phyloP scores from a whole-genome alignment of 2,329 filamentous ascomycete species.

The Xylariaceae sp. region DNA sequence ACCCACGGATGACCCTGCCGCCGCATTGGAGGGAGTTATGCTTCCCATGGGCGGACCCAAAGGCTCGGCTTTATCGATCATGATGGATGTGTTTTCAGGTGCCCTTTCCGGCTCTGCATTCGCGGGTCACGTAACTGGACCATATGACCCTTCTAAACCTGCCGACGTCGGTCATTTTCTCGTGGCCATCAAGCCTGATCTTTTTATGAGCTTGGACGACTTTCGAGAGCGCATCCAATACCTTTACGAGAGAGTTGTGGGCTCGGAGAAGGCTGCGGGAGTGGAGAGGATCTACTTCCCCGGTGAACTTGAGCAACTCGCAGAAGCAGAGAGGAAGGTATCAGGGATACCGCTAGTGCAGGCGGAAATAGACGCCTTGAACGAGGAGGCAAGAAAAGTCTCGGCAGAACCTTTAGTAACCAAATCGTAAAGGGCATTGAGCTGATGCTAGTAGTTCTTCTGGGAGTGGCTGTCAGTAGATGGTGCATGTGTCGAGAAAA shows the following conservation, averaged over 20 bases:
- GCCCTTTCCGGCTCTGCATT: constrained; percentile 75
- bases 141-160: constrained; percentile 68
- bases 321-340: constrained; percentile 48
- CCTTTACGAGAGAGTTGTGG: constrained; percentile 53
- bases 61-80: constrained; percentile 71
- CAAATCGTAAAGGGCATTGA: constrained; percentile 8
- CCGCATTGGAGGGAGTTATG: constrained; percentile 75
- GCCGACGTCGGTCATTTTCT: constrained; percentile 75
- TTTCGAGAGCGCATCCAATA: constrained; percentile 62
- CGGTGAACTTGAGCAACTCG: constrained; percentile 59
- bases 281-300: constrained; percentile 61
- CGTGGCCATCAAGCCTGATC: constrained; percentile 68
- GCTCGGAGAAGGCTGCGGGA: constrained; percentile 51
- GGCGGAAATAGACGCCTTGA: constrained; percentile 54
- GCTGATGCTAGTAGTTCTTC: too few relatives aligned
- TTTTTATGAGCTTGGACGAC: constrained; percentile 69
- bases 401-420: constrained; percentile 28
- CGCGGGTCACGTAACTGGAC: constrained; percentile 72
- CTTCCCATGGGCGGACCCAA: constrained; percentile 83
- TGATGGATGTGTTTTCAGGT: constrained; percentile 89
- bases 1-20: constrained; percentile 67
- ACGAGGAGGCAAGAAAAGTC: constrained; percentile 49
- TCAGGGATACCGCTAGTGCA: constrained; percentile 59
- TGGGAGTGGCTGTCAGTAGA: too few relatives aligned
- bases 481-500: too few relatives aligned